Percentiles rank a stretch among this genome's conserved stretches.
These are phyloP conservation scores for Intubia oerlemansii DNA, from an alignment of 2,329 filamentous ascomycete species.

Conservation along the genomic window DNA sequence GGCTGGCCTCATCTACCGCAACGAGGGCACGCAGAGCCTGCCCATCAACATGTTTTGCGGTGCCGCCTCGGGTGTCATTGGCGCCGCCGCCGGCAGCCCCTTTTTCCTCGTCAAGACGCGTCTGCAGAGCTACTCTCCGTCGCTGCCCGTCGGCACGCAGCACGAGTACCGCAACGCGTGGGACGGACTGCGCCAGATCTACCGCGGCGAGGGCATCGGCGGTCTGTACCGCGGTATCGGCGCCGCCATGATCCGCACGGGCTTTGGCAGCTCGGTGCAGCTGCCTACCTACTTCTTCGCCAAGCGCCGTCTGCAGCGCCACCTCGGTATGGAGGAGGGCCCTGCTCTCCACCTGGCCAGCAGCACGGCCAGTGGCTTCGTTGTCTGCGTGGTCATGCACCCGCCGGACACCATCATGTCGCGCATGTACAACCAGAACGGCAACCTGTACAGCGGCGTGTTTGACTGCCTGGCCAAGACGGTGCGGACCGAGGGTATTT, in stretches of 20 bases:
- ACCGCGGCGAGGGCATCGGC: conserved; percentile 48
- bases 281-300: conserved; percentile 96
- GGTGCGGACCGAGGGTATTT: conserved; percentile 67
- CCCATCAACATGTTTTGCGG: conserved; percentile 88
- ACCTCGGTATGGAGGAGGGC: conserved; percentile 78
- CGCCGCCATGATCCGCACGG: conserved; percentile 88
- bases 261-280: conserved; percentile 89
- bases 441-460: conserved; percentile 84
- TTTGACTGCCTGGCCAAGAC: conserved; percentile 88
- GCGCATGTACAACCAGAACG: conserved; percentile 95
- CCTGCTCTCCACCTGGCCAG: conserved; percentile 73
- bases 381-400: conserved; percentile 96
- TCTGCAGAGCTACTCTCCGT: conserved; percentile 81
- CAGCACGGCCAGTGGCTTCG: conserved; percentile 78
- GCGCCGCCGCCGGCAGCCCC: conserved; percentile 78
- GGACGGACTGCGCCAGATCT: conserved; percentile 69
- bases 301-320: conserved; percentile 63
- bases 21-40: conserved; percentile 59
- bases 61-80: conserved; percentile 71
- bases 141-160: conserved; percentile 89
- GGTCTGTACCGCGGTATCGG: conserved; percentile 81
- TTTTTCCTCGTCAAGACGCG: conserved; percentile 98
- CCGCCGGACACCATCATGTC: conserved; percentile 99
- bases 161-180: conserved; percentile 73
- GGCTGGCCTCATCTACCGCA: conserved; percentile 47